A percentile compares a stretch with the other conserved stretches of the same genome.
phyloP scores from a whole-genome alignment of 208 protist genomes.

The Acanthamoeba lenticulata region DNA sequence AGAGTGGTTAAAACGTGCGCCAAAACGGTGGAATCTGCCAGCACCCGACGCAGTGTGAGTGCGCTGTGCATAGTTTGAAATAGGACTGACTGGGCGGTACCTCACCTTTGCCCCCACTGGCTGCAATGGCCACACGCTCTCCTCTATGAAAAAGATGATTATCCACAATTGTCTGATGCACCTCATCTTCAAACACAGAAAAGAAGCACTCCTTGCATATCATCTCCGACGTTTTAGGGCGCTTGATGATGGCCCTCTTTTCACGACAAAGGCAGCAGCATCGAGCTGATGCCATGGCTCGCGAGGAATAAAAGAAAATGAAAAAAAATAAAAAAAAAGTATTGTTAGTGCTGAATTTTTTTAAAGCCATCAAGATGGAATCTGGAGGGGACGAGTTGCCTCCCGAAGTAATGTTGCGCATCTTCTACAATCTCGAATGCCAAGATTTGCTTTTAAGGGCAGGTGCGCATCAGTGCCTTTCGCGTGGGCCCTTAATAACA shows the following conservation, averaged over 20 bases:
- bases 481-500: neutral
- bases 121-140: conserved; percentile 94
- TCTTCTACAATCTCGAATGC: neutral
- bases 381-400: neutral
- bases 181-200: conserved; percentile 93
- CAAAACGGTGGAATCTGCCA: conserved; percentile 94
- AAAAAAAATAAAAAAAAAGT: no score
- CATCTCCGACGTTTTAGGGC: conserved; percentile 91
- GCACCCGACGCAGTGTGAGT: neutral
- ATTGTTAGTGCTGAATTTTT: no score
- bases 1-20: conserved; percentile 94
- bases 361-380: no score
- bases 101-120: conserved; percentile 94
- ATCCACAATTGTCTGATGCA: conserved; percentile 94
- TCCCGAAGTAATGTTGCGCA: neutral
- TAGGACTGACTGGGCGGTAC: neutral
- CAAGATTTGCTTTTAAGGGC: neutral
- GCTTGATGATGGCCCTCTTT: conserved; percentile 85
- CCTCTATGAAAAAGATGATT: conserved; percentile 92
- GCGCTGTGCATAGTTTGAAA: neutral
- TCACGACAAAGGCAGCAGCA: neutral
- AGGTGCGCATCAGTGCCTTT: neutral
- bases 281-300: no score
- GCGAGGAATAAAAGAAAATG: no score
- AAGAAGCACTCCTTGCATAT: conserved; percentile 97